These are phyloP conservation scores for Trematosphaeria pertusa DNA, from an alignment of 2,329 filamentous ascomycete species.

Conservation along the genomic window DNA sequence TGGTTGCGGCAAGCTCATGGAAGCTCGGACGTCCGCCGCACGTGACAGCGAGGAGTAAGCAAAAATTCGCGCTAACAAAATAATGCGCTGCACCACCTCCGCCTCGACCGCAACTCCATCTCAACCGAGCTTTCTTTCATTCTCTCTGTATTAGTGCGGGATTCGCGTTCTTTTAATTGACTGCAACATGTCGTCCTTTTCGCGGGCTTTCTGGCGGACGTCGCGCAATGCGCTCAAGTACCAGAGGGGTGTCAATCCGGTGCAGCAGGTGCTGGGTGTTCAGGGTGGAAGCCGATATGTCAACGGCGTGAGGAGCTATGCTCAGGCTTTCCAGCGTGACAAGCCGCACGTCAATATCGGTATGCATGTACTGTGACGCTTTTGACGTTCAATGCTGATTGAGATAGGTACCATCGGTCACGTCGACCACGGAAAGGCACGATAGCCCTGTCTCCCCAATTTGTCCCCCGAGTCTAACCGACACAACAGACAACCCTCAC, in stretches of 20 bases:
- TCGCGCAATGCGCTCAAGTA: conserved; percentile 76
- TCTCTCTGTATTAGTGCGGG: conserved; percentile 31
- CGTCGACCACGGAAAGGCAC: conserved; percentile 98
- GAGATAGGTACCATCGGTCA: conserved; percentile 88
- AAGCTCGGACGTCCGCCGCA: conserved; percentile 17
- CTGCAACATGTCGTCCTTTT: conserved; percentile 76
- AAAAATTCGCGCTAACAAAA: conserved; percentile 41
- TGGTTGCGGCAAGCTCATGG: conserved; percentile 6
- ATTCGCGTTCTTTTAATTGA: conserved; percentile 36
- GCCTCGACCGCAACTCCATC: conserved; percentile 18
- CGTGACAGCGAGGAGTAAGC: conserved; percentile 22
- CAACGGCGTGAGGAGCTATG: conserved; percentile 69
- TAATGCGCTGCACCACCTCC: conserved; percentile 17
- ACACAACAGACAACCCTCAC: conserved; percentile 87
- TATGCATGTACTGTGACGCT: conserved; percentile 49
- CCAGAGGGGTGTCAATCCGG: conserved; percentile 72
- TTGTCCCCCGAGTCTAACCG: conserved; percentile 25
- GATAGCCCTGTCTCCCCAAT: conserved; percentile 29
- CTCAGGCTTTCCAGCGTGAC: conserved; percentile 76
- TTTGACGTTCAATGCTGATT: conserved; percentile 16
- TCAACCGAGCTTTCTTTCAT: conserved; percentile 36
- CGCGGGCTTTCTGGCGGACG: conserved; percentile 83
- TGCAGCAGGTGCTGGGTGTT: conserved; percentile 72
- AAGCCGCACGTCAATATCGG: conserved; percentile 99
- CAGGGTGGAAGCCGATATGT: conserved; percentile 71